phyloP scores from a whole-genome alignment of 306 rosid species.

The Pueraria montana region DNA sequence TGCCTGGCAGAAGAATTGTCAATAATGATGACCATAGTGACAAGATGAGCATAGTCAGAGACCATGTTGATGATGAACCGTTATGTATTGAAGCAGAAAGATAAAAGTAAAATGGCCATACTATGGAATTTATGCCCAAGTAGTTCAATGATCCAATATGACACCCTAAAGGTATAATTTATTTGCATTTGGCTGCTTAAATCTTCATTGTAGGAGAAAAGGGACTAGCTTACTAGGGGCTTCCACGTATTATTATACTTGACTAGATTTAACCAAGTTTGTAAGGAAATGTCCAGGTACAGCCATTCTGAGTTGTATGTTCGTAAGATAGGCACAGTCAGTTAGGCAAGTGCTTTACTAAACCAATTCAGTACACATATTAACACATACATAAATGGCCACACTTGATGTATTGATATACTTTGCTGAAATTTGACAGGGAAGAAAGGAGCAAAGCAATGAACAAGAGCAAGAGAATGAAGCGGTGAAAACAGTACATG shows the following conservation, averaged over 20 bases:
- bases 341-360: background rate
- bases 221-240: background rate
- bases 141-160: constrained; percentile 4
- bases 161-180: background rate
- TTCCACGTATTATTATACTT: background rate
- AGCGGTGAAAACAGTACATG: background rate
- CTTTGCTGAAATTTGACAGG: constrained; percentile 26
- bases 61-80: constrained; percentile 3
- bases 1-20: constrained; percentile 9
- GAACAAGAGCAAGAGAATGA: background rate
- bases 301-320: background rate
- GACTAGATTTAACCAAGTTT: constrained; percentile 25
- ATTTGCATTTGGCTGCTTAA: background rate
- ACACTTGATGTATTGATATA: constrained; percentile 7
- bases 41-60: constrained; percentile 8
- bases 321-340: constrained; percentile 19
- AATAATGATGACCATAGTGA: constrained; percentile 6
- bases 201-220: background rate
- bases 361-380: constrained; percentile 3
- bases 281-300: constrained; percentile 1
- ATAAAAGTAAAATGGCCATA: background rate
- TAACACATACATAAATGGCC: background rate
- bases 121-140: background rate
- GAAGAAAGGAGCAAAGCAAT: constrained; percentile 15
- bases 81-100: constrained; percentile 25